Evolutionary conservation across 2,329 filamentous ascomycete species (phyloP).

Genomic region (Colletotrichum sp.): DNA sequence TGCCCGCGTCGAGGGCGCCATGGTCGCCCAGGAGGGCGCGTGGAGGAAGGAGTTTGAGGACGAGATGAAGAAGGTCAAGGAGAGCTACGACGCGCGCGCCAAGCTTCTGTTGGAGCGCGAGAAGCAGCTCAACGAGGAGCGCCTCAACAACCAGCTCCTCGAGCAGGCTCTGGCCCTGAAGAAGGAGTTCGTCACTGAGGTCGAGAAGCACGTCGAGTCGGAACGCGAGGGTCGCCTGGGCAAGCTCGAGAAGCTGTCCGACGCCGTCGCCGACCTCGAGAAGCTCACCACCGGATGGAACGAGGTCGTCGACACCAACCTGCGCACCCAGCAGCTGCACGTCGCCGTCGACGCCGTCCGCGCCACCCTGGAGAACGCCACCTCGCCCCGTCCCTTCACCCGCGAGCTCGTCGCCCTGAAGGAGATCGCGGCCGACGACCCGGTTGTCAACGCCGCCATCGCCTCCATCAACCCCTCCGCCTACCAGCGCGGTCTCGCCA

Average conservation of each 20-base stretch:
- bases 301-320: constrained; percentile 85
- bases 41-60: constrained; percentile 88
- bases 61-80: constrained; percentile 81
- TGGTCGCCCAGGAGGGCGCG: constrained; percentile 78
- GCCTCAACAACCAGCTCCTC: constrained; percentile 81
- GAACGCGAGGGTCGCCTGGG: constrained; percentile 88
- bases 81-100: constrained; percentile 81
- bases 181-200: constrained; percentile 79
- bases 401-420: constrained; percentile 93
- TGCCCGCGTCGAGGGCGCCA: constrained; percentile 81
- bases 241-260: constrained; percentile 81
- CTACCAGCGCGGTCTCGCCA: constrained; percentile 91
- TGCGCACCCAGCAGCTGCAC: constrained; percentile 94
- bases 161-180: constrained; percentile 92
- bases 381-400: constrained; percentile 83
- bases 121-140: constrained; percentile 81
- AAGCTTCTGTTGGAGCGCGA: constrained; percentile 80
- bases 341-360: constrained; percentile 94
- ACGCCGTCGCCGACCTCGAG: constrained; percentile 82
- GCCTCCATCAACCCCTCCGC: constrained; percentile 93
- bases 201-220: constrained; percentile 82
- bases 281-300: constrained; percentile 90
- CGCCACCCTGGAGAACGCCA: constrained; percentile 77
- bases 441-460: constrained; percentile 90
- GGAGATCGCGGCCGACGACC: constrained; percentile 83